These are phyloP conservation scores for Achlya hypogyna DNA, from an alignment of 352 stramenopile species.

Conservation along the genomic window DNA sequence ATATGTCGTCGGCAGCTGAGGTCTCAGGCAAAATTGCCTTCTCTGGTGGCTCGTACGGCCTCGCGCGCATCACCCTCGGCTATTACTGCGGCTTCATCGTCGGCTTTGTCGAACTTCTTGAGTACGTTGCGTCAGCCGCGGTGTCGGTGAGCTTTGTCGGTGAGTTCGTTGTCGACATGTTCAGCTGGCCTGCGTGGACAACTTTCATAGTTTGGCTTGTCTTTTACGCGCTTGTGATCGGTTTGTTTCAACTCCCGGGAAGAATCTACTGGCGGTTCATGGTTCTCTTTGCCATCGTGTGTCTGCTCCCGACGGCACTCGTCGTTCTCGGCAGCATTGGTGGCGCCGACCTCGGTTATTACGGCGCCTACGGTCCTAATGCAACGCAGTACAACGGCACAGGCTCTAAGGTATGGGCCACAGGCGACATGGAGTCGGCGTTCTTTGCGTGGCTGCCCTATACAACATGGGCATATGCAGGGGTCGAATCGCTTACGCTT, in stretches of 20 bases:
- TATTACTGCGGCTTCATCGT: conserved; percentile 26
- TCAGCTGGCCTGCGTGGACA: background rate
- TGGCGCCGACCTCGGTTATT: background rate
- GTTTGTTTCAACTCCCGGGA: background rate
- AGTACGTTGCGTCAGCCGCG: conserved; percentile 29
- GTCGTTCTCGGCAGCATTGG: background rate
- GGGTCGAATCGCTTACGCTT: background rate
- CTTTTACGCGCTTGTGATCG: conserved; percentile 22
- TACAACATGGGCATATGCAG: background rate
- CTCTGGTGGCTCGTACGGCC: conserved; percentile 28
- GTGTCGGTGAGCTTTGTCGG: conserved; percentile 24
- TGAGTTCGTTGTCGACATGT: conserved; percentile 23
- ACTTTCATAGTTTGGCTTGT: conserved; percentile 25
- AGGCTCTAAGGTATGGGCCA: background rate
- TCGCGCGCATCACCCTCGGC: conserved; percentile 25
- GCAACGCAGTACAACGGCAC: background rate
- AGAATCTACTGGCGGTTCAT: background rate
- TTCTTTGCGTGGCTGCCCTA: background rate
- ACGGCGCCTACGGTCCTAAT: background rate
- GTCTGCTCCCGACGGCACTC: background rate
- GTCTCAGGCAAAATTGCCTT: too few relatives aligned
- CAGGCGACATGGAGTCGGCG: background rate
- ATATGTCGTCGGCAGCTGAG: too few relatives aligned
- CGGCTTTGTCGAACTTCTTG: conserved; percentile 23
- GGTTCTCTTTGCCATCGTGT: background rate